Base-by-base conservation (phyloP, 2,329 filamentous ascomycete genomes). In the Daldinia eschscholtzii region DNA sequence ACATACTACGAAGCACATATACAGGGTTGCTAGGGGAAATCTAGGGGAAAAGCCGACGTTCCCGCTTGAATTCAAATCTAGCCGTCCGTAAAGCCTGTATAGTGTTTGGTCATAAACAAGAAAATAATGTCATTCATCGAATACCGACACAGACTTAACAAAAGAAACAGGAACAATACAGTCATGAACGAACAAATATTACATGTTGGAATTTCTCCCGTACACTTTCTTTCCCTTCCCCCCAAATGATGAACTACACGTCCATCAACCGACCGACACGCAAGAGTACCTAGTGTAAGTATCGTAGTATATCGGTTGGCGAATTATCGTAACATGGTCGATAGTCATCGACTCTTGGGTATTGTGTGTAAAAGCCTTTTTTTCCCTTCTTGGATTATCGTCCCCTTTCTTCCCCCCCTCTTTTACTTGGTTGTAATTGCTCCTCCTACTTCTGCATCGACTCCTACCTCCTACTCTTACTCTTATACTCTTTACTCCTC, bases 181-280 rank as follows among this genome's bases (percentile, higher is more conserved):
- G 74, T 76, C 75, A 75, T 76, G 78, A 79, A 79, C 79, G 79
- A 78, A 78, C 76, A 81, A 79, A 79, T 84, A 85, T 83, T 85
- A 85, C 82, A 85, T 83, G 80, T 80, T 81, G 76, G 82, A 80
- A 74, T 74, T 75, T 72, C 61, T 42, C 63, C 66, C n/a, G 70
- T 64, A 72, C 73, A 72, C 73, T 75, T 74, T 73, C 74, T 75
- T 77, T 72, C 70, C 68, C 71, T 71, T 48, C 44, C 73, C 70
- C 63, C 73, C 74, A 71, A 64, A 52, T 59, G 50, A 57, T 61
- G 70, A 70, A 52, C 75, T 57, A 60, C 67, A 68, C 61, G 66
- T 70, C 68, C 62, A 63, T 67, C 70, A 71, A 67, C 66, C 71
- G 70, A 70, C 68, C 61, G 65, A 61, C 66, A 73, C 73, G 73